Evolutionary conservation across 2,329 filamentous ascomycete genomes (phyloP), one percentile per base, ranked within the genome.

Genomic region (Aspergillus amoenus): DNA sequence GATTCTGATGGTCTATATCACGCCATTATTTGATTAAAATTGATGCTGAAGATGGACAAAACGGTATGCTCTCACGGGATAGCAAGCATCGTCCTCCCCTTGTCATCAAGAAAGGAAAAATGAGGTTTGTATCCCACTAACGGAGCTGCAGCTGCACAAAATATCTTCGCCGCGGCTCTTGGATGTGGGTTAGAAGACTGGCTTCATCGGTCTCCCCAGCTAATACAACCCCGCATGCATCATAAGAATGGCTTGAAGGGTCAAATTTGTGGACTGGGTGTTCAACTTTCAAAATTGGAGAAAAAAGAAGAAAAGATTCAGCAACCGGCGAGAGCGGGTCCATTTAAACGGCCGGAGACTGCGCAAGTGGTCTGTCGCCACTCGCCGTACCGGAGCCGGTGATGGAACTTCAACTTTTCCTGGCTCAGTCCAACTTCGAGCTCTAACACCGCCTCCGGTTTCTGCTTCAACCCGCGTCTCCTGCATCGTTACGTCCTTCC

Each of bases 161-260:
- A 68, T 63, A 63, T 71, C 76, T 79, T 70, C 67, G 73, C 75
- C 73, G 76, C 72, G 70, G 78, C 77, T 80, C 78, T 80, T 81
- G 76, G 75, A 70, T 67, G 74, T 73, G 74, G 73, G 78, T 75
- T 59, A 65, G 69, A 72, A 69, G 66, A 64, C 56, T 61, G 51
- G 58, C 68, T 68, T 70, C 71, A 59, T 77, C 70, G 57, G 70
- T 81, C 78, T 81, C 68, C 78, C 79, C 78, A 78, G 75, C 73
- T 78, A 78, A 75, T 80, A 77, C 85, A 88, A 85, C 84, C 78
- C 80, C 72, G 73, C 78, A 79, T 78, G 78, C 81, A 82, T 78
- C 68, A 54, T 68, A 70, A 68, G 61, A 63, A 59, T 61, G 61
- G 79, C 73, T 71, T 79, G 79, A 70, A 73, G 76, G 78, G 83